phyloP scores from a whole-genome alignment of 768 basidiomycete species.

The Exsudoporus frostii region DNA sequence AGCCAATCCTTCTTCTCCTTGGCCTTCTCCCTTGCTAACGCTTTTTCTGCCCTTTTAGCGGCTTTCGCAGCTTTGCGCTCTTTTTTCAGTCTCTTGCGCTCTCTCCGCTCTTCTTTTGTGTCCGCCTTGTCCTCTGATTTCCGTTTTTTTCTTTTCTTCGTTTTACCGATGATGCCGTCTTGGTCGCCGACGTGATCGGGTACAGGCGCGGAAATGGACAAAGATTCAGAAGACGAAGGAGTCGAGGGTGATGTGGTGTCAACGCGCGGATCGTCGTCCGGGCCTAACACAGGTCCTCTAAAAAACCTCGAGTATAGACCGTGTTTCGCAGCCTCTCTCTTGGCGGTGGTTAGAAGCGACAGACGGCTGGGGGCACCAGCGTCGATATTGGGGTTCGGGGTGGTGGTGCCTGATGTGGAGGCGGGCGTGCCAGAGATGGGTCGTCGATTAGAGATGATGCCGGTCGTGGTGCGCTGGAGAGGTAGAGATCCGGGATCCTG shows the following conservation, averaged over 20 bases:
- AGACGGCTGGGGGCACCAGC: conserved; percentile 25
- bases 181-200: not conserved
- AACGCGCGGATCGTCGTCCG: conserved; percentile 29
- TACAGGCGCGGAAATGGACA: not conserved
- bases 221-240: not conserved
- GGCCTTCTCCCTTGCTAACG: not conserved
- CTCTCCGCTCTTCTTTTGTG: conserved; percentile 19
- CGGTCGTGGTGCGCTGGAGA: conserved; percentile 63
- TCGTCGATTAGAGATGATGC: conserved; percentile 71
- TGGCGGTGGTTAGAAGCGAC: conserved; percentile 60
- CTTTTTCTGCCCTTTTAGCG: conserved; percentile 9
- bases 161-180: not conserved
- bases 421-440: conserved; percentile 51
- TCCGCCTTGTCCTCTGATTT: conserved; percentile 5
- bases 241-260: not conserved
- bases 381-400: conserved; percentile 30
- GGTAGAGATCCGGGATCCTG: conserved; percentile 20
- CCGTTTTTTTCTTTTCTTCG: conserved; percentile 6
- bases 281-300: conserved; percentile 67
- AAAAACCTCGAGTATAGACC: conserved; percentile 80
- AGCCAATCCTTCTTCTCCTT: not conserved
- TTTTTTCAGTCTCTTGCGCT: conserved; percentile 23
- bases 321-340: conserved; percentile 73
- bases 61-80: conserved; percentile 22
- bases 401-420: conserved; percentile 42